A percentile compares a stretch with the other conserved stretches of the same genome.
Conservation (phyloP, 2,329 filamentous ascomycete species). For the Alternaria sp. region DNA sequence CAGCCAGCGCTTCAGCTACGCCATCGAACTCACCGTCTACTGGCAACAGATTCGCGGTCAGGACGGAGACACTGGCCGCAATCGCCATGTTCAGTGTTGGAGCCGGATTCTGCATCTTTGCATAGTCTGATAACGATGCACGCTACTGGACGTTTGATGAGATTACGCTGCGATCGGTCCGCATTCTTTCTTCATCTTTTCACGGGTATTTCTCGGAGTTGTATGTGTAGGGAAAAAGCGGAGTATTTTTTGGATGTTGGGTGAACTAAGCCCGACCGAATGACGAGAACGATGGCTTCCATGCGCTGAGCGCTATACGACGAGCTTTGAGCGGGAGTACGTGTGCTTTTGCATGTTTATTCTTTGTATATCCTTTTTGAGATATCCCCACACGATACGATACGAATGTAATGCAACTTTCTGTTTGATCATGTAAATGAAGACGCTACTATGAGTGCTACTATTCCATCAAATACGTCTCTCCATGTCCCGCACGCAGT, state of each 20-base stretch:
- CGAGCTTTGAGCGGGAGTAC: background rate
- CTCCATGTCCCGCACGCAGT: background rate
- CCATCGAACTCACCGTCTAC: background rate
- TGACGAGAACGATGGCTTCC: background rate
- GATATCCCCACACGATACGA: constrained; percentile 2
- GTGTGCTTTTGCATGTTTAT: background rate
- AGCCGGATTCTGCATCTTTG: constrained; percentile 10
- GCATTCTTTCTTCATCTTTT: background rate
- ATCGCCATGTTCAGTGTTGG: constrained; percentile 3
- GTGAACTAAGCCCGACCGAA: background rate
- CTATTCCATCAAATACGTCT: background rate
- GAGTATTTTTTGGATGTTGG: background rate
- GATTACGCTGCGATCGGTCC: background rate
- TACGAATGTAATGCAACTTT: background rate
- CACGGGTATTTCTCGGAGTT: too few relatives aligned
- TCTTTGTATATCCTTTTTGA: constrained; percentile 8
- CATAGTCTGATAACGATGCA: background rate
- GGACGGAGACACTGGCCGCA: background rate
- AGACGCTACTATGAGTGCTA: background rate
- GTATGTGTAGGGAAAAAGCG: background rate
- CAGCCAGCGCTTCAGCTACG: background rate
- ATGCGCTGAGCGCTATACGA: background rate
- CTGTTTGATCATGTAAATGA: background rate
- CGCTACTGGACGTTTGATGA: background rate
- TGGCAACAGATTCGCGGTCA: background rate